Evolutionary conservation across 495 filamentous ascomycete species (phyloP), one percentile per base, ranked within the genome.

Genomic region (Podospora sp.): DNA sequence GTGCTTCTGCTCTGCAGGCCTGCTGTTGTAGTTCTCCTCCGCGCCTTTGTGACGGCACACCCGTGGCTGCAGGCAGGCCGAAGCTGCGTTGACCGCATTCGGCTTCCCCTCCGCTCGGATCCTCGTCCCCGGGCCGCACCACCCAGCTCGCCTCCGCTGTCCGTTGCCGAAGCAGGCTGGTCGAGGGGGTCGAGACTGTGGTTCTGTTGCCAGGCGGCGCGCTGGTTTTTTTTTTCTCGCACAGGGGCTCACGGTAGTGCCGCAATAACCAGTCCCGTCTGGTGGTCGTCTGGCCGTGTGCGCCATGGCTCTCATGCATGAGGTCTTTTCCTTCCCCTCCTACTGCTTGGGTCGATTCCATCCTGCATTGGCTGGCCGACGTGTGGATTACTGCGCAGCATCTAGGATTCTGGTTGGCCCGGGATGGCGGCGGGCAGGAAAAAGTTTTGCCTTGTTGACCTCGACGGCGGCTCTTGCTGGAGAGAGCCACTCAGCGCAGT

Each of bases 291-390:
- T 53, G 35, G 22, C 35, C 27, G 49, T 56, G 61, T 35, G 49
- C 61, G 64, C 56, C 70, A 62, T 64, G 64, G 62, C 65, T 18
- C 36, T 62, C 27, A 35, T 73, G 74, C 70, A 73, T 75, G 59
- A 26, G 22, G 51, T 50, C 62, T 63, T 68, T 68, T 63, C 24
- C 12, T 22, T 33, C 40, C 36, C n/a, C 40, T 24, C 60, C n/a
- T 55, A 22, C 49, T 36, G 29, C 68, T 72, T 63, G 63, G 53
- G 68, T 40, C 65, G 58, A 63, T 68, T 55, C 60, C 65, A 57
- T 20, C 66, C n/a, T 72, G 72, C 72, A 72, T 69, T 76, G 68
- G 67, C 72, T 67, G 70, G 72, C 64, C 66, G 63, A 29, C 57
- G 29, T 33, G 29, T 33, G 26, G 40, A 46, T 46, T 46, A 46